Evolutionary conservation across 2,329 filamentous ascomycete genomes (phyloP), one percentile per base, ranked within the genome.

Genomic region (Penicillium frequentans): DNA sequence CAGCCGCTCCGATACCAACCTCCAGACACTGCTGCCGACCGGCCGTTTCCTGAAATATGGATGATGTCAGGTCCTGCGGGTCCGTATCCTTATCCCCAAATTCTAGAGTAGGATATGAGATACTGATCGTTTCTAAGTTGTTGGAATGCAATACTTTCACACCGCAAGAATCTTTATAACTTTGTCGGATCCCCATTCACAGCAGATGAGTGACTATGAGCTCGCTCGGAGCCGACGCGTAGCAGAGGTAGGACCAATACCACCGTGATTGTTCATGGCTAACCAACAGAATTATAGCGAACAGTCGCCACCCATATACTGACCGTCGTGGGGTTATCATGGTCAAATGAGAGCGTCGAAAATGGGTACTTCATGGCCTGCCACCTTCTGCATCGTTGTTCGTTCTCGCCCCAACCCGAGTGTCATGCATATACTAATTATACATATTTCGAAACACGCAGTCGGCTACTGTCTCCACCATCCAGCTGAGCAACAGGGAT

Each of bases 61-160:
- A 74, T 75, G 59, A 68, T 72, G 52, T 70, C 71, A 24, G 66
- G 69, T 2, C 66, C 71, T 42, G 71, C 70, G 19, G 70, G 73
- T 74, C 57, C 35, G 68, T 61, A 23, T 33, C 37, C 13, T 21
- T 14, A 6, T 24, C 29, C 11, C 23, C 23, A 42, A 16, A n/a
- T 29, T 2, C 21, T 29, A 3, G 11, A 19, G 24, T 6, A 21
- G 11, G 1, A 23, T 29, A 8, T 26, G 29, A 26, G 26, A 44
- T 24, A 29, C 37, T 54, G 33, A 54, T 24, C 10, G 1, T 16
- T 16, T 14, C 19, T 11, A 48, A 70, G 74, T 73, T 1, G 68
- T 77, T 23, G 74, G 71, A 11, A 56, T 76, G 60, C 73, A 76
- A 44, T 74, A 77, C 49, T 76, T 76, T 24, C 71, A 75, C 49